A percentile compares a stretch with the other conserved stretches of the same genome.
These are phyloP conservation scores for Fusarium brevicatenulatum DNA, from an alignment of 2,329 filamentous ascomycete genomes.

Conservation along the genomic window DNA sequence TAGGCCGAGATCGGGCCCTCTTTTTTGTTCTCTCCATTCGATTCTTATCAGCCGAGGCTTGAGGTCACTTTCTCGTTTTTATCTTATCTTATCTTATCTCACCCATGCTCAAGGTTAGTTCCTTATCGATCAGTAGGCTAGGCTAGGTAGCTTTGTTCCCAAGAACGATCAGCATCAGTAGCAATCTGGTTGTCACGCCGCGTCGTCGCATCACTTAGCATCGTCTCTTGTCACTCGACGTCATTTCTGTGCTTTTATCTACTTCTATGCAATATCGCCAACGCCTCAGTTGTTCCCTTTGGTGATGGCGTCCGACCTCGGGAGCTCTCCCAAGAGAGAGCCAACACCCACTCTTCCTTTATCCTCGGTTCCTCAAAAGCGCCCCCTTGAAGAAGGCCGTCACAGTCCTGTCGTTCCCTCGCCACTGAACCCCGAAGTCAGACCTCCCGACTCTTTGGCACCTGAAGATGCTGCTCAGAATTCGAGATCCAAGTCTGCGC, in stretches of 20 bases:
- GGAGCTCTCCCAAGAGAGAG: slow-evolving; percentile 54
- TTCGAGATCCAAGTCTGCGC: slow-evolving; percentile 52
- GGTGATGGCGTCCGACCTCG: slow-evolving; percentile 51
- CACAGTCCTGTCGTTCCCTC: slow-evolving; percentile 78
- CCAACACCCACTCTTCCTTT: slow-evolving; percentile 52
- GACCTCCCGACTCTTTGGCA: slow-evolving; percentile 50
- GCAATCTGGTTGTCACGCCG: background rate
- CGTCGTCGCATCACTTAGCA: background rate
- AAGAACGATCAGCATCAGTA: background rate
- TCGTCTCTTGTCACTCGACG: slow-evolving; percentile 2
- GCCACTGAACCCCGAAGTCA: slow-evolving; percentile 76
- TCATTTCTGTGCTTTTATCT: background rate
- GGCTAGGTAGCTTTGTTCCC: background rate
- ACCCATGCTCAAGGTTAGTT: background rate
- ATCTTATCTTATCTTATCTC: slow-evolving; percentile 31
- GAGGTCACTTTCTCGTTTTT: background rate
- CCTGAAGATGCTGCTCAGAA: slow-evolving; percentile 60
- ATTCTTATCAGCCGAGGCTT: slow-evolving; percentile 15
- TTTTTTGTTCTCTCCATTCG: slow-evolving; percentile 31
- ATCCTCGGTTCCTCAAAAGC: slow-evolving; percentile 70
- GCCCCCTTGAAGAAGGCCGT: slow-evolving; percentile 70
- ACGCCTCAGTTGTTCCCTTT: background rate
- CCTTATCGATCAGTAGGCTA: background rate
- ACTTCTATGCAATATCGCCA: background rate
- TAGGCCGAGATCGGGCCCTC: slow-evolving; percentile 44